Evolutionary conservation across 805 yeast species (phyloP).

Genomic region (Kuraishia piskuri): DNA sequence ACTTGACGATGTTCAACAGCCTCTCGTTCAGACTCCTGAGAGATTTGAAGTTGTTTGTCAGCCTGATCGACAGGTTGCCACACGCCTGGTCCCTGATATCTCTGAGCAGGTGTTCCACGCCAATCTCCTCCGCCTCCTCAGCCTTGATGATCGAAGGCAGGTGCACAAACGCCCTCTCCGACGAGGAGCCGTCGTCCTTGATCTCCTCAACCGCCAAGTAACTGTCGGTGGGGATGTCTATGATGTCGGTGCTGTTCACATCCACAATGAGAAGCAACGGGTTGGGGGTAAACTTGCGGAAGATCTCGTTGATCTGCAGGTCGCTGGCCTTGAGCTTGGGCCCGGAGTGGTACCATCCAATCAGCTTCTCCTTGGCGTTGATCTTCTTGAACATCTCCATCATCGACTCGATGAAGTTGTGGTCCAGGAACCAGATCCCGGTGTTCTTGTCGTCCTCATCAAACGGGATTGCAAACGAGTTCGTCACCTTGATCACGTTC

Average conservation of each 20-base stretch:
- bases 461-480: slow-evolving; percentile 94
- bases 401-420: slow-evolving; percentile 93
- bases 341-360: slow-evolving; percentile 99
- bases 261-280: slow-evolving; percentile 88
- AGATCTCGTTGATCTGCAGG: slow-evolving; percentile 81
- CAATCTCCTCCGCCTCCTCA: slow-evolving; percentile 98
- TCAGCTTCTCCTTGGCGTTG: slow-evolving; percentile 90
- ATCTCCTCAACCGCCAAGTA: slow-evolving; percentile 91
- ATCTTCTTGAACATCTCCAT: slow-evolving; percentile 96
- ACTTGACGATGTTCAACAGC: slow-evolving; percentile 66
- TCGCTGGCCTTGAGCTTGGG: slow-evolving; percentile 87
- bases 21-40: slow-evolving; percentile 78
- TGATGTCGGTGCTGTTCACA: slow-evolving; percentile 66
- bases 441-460: slow-evolving; percentile 93
- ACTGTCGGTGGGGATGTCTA: slow-evolving; percentile 94
- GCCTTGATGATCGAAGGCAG: slow-evolving; percentile 91
- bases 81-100: slow-evolving; percentile 97
- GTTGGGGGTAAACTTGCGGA: slow-evolving; percentile 71
- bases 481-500: slow-evolving; percentile 61
- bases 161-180: slow-evolving; percentile 89
- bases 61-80: slow-evolving; percentile 77
- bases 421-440: slow-evolving; percentile 94
- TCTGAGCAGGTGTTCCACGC: slow-evolving; percentile 91
- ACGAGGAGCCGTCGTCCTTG: slow-evolving; percentile 89
- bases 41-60: slow-evolving; percentile 85